These are phyloP conservation scores for Termitomyces sp. DNA, from an alignment of 1,284 basidiomycete species.

Conservation along the genomic window DNA sequence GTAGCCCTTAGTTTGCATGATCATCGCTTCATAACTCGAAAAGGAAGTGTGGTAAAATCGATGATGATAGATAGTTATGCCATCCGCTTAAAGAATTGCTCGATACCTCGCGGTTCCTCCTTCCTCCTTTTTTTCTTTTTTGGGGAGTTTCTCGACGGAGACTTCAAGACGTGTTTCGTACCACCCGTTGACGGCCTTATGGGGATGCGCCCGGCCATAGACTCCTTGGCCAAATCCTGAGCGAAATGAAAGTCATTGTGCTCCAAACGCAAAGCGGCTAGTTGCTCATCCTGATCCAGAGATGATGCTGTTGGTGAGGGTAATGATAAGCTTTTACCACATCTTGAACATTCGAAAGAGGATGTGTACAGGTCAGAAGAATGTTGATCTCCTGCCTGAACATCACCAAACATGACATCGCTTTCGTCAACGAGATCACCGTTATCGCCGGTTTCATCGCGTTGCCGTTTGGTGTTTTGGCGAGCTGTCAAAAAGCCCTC, in stretches of 20 bases:
- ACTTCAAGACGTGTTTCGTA: neutral
- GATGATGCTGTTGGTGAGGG: conserved; percentile 18
- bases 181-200: conserved; percentile 8
- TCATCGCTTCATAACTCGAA: neutral
- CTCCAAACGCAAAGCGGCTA: conserved; percentile 57
- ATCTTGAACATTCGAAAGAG: conserved; percentile 52
- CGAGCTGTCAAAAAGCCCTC: conserved; percentile 71
- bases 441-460: conserved; percentile 16
- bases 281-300: conserved; percentile 24
- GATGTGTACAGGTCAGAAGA: neutral
- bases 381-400: neutral
- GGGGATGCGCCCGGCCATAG: conserved; percentile 14
- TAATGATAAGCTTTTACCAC: conserved; percentile 42
- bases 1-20: neutral
- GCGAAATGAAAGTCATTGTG: conserved; percentile 89
- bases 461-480: conserved; percentile 27
- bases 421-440: conserved; percentile 3
- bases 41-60: too few relatives aligned
- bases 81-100: conserved; percentile 66
- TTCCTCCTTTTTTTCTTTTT: conserved; percentile 42
- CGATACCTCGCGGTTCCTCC: conserved; percentile 55
- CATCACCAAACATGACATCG: neutral
- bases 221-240: conserved; percentile 55
- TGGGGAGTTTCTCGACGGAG: conserved; percentile 19
- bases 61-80: conserved; percentile 2